phyloP scores from a whole-genome alignment of 2,329 filamentous ascomycete species.

The Penicillium oxalicum region DNA sequence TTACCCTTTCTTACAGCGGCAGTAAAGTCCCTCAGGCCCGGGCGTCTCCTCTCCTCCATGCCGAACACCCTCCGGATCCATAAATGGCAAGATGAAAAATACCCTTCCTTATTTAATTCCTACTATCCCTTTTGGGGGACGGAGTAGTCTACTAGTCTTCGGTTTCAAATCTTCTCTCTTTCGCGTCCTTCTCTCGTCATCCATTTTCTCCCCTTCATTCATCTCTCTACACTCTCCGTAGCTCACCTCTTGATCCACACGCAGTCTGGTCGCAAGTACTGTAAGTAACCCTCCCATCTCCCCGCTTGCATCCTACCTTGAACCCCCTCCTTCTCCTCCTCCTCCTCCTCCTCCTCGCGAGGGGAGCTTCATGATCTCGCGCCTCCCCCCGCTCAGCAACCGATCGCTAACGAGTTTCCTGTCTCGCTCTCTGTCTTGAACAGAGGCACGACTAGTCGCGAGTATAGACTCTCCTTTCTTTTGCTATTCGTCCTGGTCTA shows the following conservation, averaged over 20 bases:
- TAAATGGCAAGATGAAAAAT: not conserved
- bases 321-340: not conserved
- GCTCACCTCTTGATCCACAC: not conserved
- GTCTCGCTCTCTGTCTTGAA: not conserved
- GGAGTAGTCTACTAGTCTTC: not conserved
- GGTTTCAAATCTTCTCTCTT: not conserved
- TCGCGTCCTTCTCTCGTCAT: not conserved
- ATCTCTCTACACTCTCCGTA: not conserved
- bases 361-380: slow-evolving; percentile 7
- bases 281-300: slow-evolving; percentile 1
- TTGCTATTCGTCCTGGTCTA: not conserved
- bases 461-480: not conserved
- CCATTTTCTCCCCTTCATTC: not conserved
- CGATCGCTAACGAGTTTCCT: not conserved
- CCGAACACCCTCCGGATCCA: slow-evolving; percentile 1
- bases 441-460: not conserved
- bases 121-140: not conserved
- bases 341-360: not conserved
- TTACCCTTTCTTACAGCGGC: not conserved
- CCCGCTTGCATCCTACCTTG: slow-evolving; percentile 2
- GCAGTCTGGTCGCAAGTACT: slow-evolving; percentile 1
- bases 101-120: not conserved
- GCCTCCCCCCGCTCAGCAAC: not conserved
- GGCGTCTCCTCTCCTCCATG: not conserved
- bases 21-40: slow-evolving; percentile 2